These are phyloP conservation scores for Antitrichia curtipendula DNA, from an alignment of 225 moss, liverwort and hornwort species.

Conservation along the genomic window DNA sequence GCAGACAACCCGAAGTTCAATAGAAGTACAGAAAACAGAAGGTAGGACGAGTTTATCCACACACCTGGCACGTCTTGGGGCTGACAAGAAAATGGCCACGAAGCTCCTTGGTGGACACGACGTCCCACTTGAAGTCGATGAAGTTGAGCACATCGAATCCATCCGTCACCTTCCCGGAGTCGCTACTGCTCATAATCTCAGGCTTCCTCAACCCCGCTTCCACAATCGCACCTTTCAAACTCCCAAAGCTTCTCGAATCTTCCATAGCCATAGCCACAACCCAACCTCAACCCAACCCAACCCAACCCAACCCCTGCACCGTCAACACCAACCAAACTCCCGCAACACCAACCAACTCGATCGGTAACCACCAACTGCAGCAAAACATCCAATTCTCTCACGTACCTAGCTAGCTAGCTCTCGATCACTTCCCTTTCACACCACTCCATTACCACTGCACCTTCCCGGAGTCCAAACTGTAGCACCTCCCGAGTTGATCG, in stretches of 20 bases:
- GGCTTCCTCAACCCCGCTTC: background rate
- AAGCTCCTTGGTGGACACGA: conserved; percentile 12
- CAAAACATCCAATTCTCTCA: background rate
- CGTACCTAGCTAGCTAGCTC: background rate
- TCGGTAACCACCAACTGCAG: background rate
- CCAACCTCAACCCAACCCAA: background rate
- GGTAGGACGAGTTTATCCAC: background rate
- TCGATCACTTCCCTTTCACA: background rate
- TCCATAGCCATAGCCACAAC: conserved; percentile 6
- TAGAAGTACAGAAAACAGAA: background rate
- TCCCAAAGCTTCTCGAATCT: background rate
- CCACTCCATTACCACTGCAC: too few relatives aligned
- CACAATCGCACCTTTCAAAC: background rate
- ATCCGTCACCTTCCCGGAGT: background rate
- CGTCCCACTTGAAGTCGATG: conserved; percentile 39
- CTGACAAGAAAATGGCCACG: conserved; percentile 26
- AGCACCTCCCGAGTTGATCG: background rate
- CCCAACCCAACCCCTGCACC: background rate
- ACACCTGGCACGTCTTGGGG: conserved; percentile 11
- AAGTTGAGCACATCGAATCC: conserved; percentile 31
- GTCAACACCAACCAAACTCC: background rate
- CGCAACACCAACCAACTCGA: background rate
- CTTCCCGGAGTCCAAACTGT: background rate
- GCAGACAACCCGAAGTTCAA: background rate
- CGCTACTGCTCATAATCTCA: background rate